These are phyloP conservation scores for Vicia villosa DNA, from an alignment of 306 rosid species.

Conservation along the genomic window DNA sequence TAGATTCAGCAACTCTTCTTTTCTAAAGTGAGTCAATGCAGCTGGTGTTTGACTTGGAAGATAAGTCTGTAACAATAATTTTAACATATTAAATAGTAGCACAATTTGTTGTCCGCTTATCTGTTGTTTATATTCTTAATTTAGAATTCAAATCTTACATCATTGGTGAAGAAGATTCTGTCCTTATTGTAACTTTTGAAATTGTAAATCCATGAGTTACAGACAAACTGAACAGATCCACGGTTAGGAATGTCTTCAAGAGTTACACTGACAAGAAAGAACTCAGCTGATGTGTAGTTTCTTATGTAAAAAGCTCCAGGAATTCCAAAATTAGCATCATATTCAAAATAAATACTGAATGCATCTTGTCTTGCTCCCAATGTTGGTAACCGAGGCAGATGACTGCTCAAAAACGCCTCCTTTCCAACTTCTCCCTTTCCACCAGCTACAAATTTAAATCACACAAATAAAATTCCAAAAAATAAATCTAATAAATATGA, in stretches of 20 bases:
- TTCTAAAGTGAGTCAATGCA: slow-evolving; percentile 25
- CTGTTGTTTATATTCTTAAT: background rate
- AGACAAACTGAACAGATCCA: slow-evolving; percentile 53
- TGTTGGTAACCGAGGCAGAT: slow-evolving; percentile 47
- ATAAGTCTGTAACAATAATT: slow-evolving; percentile 18
- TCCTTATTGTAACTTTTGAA: slow-evolving; percentile 36
- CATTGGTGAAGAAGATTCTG: slow-evolving; percentile 67
- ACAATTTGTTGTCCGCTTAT: too few relatives aligned
- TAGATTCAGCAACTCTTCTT: slow-evolving; percentile 32
- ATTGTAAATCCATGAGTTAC: slow-evolving; percentile 82
- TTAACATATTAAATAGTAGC: too few relatives aligned
- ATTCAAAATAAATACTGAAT: slow-evolving; percentile 53
- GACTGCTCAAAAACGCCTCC: slow-evolving; percentile 40
- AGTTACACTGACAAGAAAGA: slow-evolving; percentile 60
- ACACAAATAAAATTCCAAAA: background rate
- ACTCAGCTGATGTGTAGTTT: slow-evolving; percentile 38
- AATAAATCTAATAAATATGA: background rate
- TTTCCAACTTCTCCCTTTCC: slow-evolving; percentile 63
- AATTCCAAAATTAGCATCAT: slow-evolving; percentile 52
- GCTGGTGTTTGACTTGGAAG: slow-evolving; percentile 38
- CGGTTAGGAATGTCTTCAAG: slow-evolving; percentile 61
- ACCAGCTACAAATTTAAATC: slow-evolving; percentile 29
- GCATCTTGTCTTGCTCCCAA: slow-evolving; percentile 52
- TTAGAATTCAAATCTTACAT: slow-evolving; percentile 38
- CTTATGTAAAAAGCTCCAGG: slow-evolving; percentile 62